Conservation (phyloP, 495 filamentous ascomycete species). For the Xylaria venustula region DNA sequence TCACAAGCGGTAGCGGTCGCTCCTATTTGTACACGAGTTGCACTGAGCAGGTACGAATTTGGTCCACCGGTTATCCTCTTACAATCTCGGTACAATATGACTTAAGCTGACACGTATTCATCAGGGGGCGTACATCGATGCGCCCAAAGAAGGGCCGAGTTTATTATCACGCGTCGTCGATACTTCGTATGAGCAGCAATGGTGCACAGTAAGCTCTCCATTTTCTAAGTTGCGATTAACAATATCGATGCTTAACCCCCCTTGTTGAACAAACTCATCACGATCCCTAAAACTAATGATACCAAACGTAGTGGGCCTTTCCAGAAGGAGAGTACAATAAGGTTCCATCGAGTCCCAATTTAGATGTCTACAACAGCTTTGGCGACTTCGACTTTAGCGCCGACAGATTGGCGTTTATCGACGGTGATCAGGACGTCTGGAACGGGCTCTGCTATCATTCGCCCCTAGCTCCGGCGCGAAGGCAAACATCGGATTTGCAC, state of each 20-base stretch:
- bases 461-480: constrained; percentile 30
- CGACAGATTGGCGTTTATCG: constrained; percentile 48
- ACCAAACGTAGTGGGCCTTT: constrained; percentile 39
- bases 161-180: constrained; percentile 44
- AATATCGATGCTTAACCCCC: no score
- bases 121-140: constrained; percentile 46
- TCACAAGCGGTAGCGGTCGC: constrained; percentile 31
- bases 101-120: neutral
- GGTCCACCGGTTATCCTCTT: neutral
- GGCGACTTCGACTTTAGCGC: constrained; percentile 43
- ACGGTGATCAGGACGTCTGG: constrained; percentile 49
- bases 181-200: constrained; percentile 50
- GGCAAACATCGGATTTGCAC: constrained; percentile 32
- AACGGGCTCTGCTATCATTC: constrained; percentile 48
- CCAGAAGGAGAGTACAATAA: constrained; percentile 40
- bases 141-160: constrained; percentile 37
- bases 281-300: neutral
- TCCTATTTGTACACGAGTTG: constrained; percentile 50
- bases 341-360: constrained; percentile 41
- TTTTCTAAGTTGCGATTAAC: no score
- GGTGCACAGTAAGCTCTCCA: constrained; percentile 34
- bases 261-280: no score
- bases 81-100: neutral
- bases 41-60: constrained; percentile 35
- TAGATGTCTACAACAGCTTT: constrained; percentile 38